A percentile compares a stretch with the other conserved stretches of the same genome.
Evolutionary conservation across 176 grass and related monocot species (phyloP).

Genomic region (Musa acuminata): DNA sequence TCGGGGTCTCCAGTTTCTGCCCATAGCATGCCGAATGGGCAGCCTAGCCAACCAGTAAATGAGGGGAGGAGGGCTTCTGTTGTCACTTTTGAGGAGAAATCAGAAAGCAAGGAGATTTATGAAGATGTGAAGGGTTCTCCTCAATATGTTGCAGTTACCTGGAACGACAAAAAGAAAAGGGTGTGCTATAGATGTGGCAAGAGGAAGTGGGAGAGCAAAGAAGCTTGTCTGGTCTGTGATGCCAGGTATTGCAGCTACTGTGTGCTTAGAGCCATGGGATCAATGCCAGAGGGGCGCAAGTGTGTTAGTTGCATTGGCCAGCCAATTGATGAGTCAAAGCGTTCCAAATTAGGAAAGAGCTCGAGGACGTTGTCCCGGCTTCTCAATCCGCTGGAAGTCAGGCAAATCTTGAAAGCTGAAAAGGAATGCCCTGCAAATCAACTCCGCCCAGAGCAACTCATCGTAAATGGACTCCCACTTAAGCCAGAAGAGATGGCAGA

Average conservation of each 20-base stretch:
- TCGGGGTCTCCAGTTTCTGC: conserved; percentile 40
- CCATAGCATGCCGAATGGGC: conserved; percentile 28
- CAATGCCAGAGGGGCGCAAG: conserved; percentile 92
- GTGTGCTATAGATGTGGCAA: conserved; percentile 63
- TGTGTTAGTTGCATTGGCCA: conserved; percentile 72
- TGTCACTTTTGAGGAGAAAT: conserved; percentile 64
- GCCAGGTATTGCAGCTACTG: conserved; percentile 65
- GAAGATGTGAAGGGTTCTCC: conserved; percentile 24
- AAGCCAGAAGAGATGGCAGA: conserved; percentile 57
- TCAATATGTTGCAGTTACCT: conserved; percentile 43
- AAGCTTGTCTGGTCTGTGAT: conserved; percentile 70
- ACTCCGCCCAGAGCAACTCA: conserved; percentile 70
- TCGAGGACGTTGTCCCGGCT: conserved; percentile 50
- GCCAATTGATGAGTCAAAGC: conserved; percentile 63
- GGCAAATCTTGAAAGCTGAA: conserved; percentile 81
- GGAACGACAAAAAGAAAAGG: conserved; percentile 38
- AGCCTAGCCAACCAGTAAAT: conserved; percentile 2
- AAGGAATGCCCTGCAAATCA: conserved; percentile 93
- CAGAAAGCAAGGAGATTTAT: conserved; percentile 36
- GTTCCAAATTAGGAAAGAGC: conserved; percentile 71
- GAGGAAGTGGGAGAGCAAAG: conserved; percentile 91
- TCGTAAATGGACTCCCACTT: conserved; percentile 59
- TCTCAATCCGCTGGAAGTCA: conserved; percentile 73
- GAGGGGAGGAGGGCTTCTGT: conserved; percentile 41
- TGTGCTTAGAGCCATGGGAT: conserved; percentile 82